Base-by-base conservation (phyloP, 441 rosid species). In the Cnidoscolus chayamansa region DNA sequence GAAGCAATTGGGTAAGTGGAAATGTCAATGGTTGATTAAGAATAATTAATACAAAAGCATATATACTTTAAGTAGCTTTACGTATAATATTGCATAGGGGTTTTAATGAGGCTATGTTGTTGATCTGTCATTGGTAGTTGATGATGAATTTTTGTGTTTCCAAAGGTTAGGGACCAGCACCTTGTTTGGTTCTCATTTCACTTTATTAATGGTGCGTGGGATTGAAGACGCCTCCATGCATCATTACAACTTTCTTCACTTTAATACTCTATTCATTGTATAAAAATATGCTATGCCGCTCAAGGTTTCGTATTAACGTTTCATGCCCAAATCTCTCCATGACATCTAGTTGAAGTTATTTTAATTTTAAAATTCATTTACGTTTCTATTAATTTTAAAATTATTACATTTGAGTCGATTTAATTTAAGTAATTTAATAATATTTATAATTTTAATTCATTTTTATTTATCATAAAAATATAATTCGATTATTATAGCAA, bases 31-130 rank as follows among this genome's bases (percentile, higher is more conserved):
- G 77, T 85, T 59, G 53, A 65, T 57, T 31, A 20, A 64, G 12
- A 10, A 68, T 57, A 72, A 79, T 75, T 65, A 79, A 81, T 76
- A 10, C 1, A 54, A 82, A 83, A 83, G 88, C 88, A 85, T 78
- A 78, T 83, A 74, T 81, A 78, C 86, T 85, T 85, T 81, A 83
- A 70, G 74, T 58, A 68, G 75, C 84, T 76, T 80, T 81, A 65
- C 70, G 4, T 35, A 35, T 35, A 2, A 2, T 79, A 68, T 70
- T 80, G 80, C 40, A 74, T 80, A 61, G 73, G 58, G 47, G 77
- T 72, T 68, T 75, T 72, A 31, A 62, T 62, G 69, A 54, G 78
- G 0, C 47, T 53, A 68, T 60, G 79, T 51, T 66, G 58, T 74
- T 62, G 25, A 67, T 48, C 68, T 68, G 56, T 71, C 67, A 80